Evolutionary conservation across 805 yeast genomes (phyloP).

Genomic region (Starmerella geochares): DNA sequence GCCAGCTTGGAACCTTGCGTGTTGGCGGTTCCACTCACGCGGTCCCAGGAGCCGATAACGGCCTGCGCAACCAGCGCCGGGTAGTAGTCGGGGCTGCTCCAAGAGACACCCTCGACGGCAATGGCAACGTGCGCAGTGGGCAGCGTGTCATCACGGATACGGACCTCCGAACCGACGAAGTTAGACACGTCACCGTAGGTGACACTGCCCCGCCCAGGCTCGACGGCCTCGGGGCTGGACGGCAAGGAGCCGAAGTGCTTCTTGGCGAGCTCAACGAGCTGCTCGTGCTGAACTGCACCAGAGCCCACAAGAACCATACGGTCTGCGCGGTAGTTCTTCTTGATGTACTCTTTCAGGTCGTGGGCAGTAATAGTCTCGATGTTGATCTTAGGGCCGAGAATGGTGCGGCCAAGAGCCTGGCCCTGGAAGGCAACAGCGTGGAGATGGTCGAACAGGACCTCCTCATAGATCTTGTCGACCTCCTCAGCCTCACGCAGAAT

Average conservation of each 20-base stretch:
- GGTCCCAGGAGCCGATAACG: constrained; percentile 93
- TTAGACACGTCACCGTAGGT: constrained; percentile 59
- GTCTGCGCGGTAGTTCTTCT: constrained; percentile 84
- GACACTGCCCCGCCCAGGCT: constrained; percentile 58
- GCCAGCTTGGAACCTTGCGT: constrained; percentile 81
- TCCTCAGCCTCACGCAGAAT: constrained; percentile 94
- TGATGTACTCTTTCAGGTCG: constrained; percentile 71
- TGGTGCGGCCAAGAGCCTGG: constrained; percentile 94
- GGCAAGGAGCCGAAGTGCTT: constrained; percentile 50
- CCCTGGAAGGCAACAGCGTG: constrained; percentile 84
- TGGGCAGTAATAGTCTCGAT: constrained; percentile 66
- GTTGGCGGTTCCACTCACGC: constrained; percentile 74
- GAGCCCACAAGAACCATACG: constrained; percentile 95
- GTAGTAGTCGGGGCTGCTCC: constrained; percentile 94
- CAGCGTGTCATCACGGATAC: constrained; percentile 68
- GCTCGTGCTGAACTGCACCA: constrained; percentile 84
- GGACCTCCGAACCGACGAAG: constrained; percentile 77
- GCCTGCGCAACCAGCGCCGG: constrained; percentile 95
- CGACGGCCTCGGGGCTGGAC: constrained; percentile 42
- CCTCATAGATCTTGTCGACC: constrained; percentile 97
- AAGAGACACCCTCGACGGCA: constrained; percentile 95
- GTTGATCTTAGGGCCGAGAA: constrained; percentile 85
- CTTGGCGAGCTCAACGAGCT: constrained; percentile 66
- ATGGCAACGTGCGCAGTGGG: constrained; percentile 87
- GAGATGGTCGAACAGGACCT: constrained; percentile 91